Evolutionary conservation across 2,329 filamentous ascomycete genomes (phyloP).

Genomic region (Clonostachys chloroleuca): DNA sequence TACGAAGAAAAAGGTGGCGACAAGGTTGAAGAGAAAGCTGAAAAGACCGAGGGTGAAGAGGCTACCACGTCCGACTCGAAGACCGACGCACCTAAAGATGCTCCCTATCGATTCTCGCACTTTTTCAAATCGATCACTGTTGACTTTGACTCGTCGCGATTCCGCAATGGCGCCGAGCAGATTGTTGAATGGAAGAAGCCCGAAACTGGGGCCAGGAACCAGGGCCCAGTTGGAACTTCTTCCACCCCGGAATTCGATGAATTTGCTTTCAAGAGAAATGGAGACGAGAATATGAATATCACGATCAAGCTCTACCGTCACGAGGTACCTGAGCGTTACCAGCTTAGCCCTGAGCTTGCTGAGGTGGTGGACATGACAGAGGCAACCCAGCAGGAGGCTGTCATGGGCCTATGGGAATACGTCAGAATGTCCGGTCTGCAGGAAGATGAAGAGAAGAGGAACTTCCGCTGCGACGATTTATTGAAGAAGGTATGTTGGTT

Average conservation of each 20-base stretch:
- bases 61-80: slow-evolving; percentile 26
- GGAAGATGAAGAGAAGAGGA: slow-evolving; percentile 91
- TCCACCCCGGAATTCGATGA: slow-evolving; percentile 80
- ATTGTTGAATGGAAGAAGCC: slow-evolving; percentile 86
- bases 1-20: slow-evolving; percentile 55
- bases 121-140: slow-evolving; percentile 81
- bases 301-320: slow-evolving; percentile 82
- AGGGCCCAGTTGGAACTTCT: slow-evolving; percentile 30
- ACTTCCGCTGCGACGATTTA: slow-evolving; percentile 84
- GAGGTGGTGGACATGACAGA: slow-evolving; percentile 83
- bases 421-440: slow-evolving; percentile 80
- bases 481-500: slow-evolving; percentile 63
- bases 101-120: slow-evolving; percentile 61
- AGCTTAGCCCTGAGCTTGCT: slow-evolving; percentile 72
- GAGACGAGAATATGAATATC: slow-evolving; percentile 89
- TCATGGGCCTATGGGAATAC: slow-evolving; percentile 95
- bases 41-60: slow-evolving; percentile 6
- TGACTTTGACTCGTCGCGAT: slow-evolving; percentile 63
- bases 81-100: slow-evolving; percentile 24
- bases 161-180: slow-evolving; percentile 48
- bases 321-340: slow-evolving; percentile 81
- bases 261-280: slow-evolving; percentile 84
- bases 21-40: slow-evolving; percentile 3
- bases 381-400: slow-evolving; percentile 80
- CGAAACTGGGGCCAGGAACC: slow-evolving; percentile 46